These are phyloP conservation scores for Byssochlamys sp. DNA, from an alignment of 2,329 filamentous ascomycete species.

Conservation along the genomic window DNA sequence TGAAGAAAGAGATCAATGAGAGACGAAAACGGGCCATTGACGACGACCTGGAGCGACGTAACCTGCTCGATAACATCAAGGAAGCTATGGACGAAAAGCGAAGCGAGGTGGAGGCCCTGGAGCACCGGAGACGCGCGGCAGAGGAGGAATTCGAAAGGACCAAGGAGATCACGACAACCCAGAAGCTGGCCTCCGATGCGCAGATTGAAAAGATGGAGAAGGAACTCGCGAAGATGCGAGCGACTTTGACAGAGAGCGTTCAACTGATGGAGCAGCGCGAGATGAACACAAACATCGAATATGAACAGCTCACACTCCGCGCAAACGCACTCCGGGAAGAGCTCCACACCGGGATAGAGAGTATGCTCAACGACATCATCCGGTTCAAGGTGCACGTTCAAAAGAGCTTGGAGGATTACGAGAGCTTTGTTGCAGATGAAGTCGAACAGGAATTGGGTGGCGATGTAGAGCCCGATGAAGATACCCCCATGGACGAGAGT, in stretches of 20 bases:
- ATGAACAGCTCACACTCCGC: constrained; percentile 80
- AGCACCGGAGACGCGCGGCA: constrained; percentile 76
- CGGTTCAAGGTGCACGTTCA: constrained; percentile 98
- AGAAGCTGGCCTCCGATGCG: constrained; percentile 78
- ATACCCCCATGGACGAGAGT: constrained; percentile 9
- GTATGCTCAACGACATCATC: constrained; percentile 92
- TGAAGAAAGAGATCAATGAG: constrained; percentile 89
- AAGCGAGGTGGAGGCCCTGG: constrained; percentile 81
- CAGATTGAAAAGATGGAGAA: constrained; percentile 99
- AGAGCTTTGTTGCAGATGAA: constrained; percentile 85
- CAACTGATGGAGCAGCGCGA: constrained; percentile 88
- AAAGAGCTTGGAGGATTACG: constrained; percentile 84
- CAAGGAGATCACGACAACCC: constrained; percentile 75
- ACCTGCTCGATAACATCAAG: constrained; percentile 85
- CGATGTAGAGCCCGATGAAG: constrained; percentile 42
- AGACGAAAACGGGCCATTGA: constrained; percentile 72
- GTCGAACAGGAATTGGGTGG: constrained; percentile 74
- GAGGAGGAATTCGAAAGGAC: constrained; percentile 91
- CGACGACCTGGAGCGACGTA: constrained; percentile 86
- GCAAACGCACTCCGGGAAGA: constrained; percentile 84
- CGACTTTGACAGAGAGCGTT: constrained; percentile 71
- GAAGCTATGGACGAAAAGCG: constrained; percentile 95
- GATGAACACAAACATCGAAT: constrained; percentile 93
- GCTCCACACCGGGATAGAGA: constrained; percentile 92
- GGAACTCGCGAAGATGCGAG: constrained; percentile 86